These are phyloP conservation scores for Nemania serpens DNA, from an alignment of 2,329 filamentous ascomycete genomes.

Conservation along the genomic window DNA sequence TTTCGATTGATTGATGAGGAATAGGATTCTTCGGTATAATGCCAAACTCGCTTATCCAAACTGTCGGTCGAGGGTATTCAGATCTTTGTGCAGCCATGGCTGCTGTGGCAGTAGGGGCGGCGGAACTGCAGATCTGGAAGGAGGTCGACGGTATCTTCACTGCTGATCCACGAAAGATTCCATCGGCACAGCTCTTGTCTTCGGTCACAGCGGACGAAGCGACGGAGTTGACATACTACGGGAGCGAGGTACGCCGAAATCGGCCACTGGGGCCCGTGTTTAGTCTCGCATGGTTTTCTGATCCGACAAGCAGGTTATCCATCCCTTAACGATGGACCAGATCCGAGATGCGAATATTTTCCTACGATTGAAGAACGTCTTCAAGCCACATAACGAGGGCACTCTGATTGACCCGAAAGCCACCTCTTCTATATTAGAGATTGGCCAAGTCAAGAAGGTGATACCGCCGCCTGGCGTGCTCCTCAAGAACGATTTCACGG, in stretches of 20 bases:
- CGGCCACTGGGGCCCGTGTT: neutral
- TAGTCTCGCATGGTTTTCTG: constrained; percentile 15
- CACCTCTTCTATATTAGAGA: constrained; percentile 20
- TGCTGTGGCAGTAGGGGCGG: constrained; percentile 65
- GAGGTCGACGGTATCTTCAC: constrained; percentile 77
- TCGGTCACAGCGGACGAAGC: constrained; percentile 77
- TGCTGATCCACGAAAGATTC: constrained; percentile 79
- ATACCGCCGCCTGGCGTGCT: constrained; percentile 37
- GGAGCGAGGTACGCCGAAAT: constrained; percentile 53
- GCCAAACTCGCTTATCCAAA: constrained; percentile 66
- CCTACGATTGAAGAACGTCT: constrained; percentile 70
- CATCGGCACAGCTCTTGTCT: constrained; percentile 70
- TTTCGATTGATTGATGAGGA: constrained; percentile 15
- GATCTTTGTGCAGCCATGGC: constrained; percentile 72
- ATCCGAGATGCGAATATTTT: constrained; percentile 64
- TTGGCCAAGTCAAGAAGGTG: constrained; percentile 21
- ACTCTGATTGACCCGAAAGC: constrained; percentile 64
- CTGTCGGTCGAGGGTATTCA: constrained; percentile 71
- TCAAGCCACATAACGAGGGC: constrained; percentile 64
- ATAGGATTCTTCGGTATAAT: constrained; percentile 72
- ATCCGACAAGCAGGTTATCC: constrained; percentile 64
- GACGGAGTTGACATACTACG: constrained; percentile 74
- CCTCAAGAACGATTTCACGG: constrained; percentile 39
- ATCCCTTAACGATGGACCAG: constrained; percentile 83
- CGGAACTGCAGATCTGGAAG: constrained; percentile 74